Evolutionary conservation across 495 filamentous ascomycete genomes (phyloP).

Genomic region (Talaromyces thailandensis): DNA sequence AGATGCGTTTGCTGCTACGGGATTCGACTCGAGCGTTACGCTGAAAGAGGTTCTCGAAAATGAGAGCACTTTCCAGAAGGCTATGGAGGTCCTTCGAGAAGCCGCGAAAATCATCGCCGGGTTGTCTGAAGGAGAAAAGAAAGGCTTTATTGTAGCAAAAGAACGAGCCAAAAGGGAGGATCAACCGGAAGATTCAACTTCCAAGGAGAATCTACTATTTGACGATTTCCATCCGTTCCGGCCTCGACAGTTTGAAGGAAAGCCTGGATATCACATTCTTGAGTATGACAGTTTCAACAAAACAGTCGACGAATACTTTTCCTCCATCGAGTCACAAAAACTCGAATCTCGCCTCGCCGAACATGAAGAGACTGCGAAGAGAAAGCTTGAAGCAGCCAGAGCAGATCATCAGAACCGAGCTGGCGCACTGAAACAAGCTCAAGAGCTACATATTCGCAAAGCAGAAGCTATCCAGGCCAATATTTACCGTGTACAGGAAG

Average conservation of each 20-base stretch:
- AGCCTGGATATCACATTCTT: conserved; percentile 53
- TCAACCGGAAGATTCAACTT: conserved; percentile 23
- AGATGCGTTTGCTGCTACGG: conserved; percentile 62
- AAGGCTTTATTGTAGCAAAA: conserved; percentile 86
- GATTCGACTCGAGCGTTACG: conserved; percentile 56
- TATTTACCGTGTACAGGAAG: conserved; percentile 78
- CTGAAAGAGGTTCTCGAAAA: conserved; percentile 60
- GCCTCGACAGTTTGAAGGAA: conserved; percentile 71
- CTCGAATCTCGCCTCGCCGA: conserved; percentile 76
- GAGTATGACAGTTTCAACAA: conserved; percentile 80
- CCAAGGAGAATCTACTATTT: conserved; percentile 55
- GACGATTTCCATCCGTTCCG: conserved; percentile 95
- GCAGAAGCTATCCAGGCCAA: conserved; percentile 87
- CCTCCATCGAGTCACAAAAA: conserved; percentile 89
- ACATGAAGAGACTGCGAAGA: conserved; percentile 68
- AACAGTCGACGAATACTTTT: conserved; percentile 94
- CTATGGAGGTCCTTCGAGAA: conserved; percentile 57
- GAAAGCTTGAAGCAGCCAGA: conserved; percentile 71
- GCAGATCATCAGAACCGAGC: conserved; percentile 77
- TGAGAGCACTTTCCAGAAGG: conserved; percentile 50
- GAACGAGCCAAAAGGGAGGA: conserved; percentile 25
- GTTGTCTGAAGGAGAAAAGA: conserved; percentile 19
- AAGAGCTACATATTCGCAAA: conserved; percentile 79
- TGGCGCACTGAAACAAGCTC: conserved; percentile 67
- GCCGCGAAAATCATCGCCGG: conserved; percentile 45